Evolutionary conservation across 495 filamentous ascomycete species (phyloP).

Genomic region (Podospora sp.): DNA sequence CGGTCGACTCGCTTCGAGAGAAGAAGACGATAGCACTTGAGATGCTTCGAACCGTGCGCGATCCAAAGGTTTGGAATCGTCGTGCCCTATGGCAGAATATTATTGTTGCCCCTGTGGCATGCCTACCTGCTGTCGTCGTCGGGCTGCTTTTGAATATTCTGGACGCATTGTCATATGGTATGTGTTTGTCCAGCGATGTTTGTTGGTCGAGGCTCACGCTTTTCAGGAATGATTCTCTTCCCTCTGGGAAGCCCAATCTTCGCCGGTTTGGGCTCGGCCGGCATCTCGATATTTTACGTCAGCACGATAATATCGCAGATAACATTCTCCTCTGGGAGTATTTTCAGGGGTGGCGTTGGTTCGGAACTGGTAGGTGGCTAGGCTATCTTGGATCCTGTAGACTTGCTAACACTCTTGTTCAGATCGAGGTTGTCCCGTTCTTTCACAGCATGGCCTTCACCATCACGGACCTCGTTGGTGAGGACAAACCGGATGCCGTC

Average conservation of each 20-base stretch:
- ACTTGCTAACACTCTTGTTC: slow-evolving; percentile 20
- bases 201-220: slow-evolving; percentile 20
- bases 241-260: slow-evolving; percentile 86
- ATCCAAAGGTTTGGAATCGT: slow-evolving; percentile 74
- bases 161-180: slow-evolving; percentile 92
- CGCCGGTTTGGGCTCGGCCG: slow-evolving; percentile 78
- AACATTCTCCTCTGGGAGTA: slow-evolving; percentile 86
- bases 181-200: slow-evolving; percentile 17
- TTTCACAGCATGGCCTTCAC: slow-evolving; percentile 96
- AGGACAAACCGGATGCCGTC: slow-evolving; percentile 79
- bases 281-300: slow-evolving; percentile 98
- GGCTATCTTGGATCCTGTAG: neutral
- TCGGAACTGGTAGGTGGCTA: slow-evolving; percentile 79
- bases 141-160: slow-evolving; percentile 89
- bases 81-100: slow-evolving; percentile 63
- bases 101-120: slow-evolving; percentile 66
- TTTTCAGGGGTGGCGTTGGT: slow-evolving; percentile 89
- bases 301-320: slow-evolving; percentile 94
- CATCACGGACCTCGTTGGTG: slow-evolving; percentile 76
- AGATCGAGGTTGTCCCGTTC: slow-evolving; percentile 96
- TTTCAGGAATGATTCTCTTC: slow-evolving; percentile 85
- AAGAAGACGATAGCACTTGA: slow-evolving; percentile 13
- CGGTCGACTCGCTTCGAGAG: slow-evolving; percentile 14
- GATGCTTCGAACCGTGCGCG: slow-evolving; percentile 33
- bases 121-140: slow-evolving; percentile 82